Evolutionary conservation across 2,329 filamentous ascomycete genomes (phyloP).

Genomic region (Pseudonectria buxi): DNA sequence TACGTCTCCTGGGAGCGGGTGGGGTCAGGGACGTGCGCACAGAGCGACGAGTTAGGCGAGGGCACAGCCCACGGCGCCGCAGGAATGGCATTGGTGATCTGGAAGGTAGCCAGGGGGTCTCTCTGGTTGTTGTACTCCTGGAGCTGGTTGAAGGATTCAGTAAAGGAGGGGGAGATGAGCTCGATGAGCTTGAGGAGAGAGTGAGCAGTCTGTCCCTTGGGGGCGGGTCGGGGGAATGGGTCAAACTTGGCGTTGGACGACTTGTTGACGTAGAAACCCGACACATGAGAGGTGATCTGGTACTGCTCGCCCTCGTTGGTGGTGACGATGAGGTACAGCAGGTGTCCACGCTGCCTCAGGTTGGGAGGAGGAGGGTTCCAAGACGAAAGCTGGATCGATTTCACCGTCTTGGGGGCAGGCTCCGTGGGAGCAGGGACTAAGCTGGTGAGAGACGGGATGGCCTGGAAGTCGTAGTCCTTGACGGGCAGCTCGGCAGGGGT

Average conservation of each 20-base stretch:
- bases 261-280: conserved; percentile 96
- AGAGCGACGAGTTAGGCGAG: conserved; percentile 54
- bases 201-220: conserved; percentile 74
- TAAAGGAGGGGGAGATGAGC: conserved; percentile 77
- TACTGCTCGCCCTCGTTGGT: conserved; percentile 93
- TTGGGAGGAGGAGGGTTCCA: conserved; percentile 97
- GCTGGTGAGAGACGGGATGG: conserved; percentile 58
- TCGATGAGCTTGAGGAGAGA: conserved; percentile 77
- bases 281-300: conserved; percentile 88
- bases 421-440: conserved; percentile 64
- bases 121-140: conserved; percentile 79
- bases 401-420: conserved; percentile 79
- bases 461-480: conserved; percentile 70
- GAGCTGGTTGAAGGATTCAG: conserved; percentile 65
- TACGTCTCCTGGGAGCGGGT: conserved; percentile 90
- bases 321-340: conserved; percentile 82
- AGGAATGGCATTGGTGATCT: conserved; percentile 90
- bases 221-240: conserved; percentile 69
- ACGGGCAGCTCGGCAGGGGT: conserved; percentile 35
- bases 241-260: conserved; percentile 94
- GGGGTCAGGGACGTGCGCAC: conserved; percentile 71
- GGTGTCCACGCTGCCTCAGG: conserved; percentile 82
- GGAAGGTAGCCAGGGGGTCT: conserved; percentile 87
- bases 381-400: conserved; percentile 77
- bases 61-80: conserved; percentile 88